These are phyloP conservation scores for Pulicaria dysenterica DNA, from an alignment of 129 eudicot species.

Conservation along the genomic window DNA sequence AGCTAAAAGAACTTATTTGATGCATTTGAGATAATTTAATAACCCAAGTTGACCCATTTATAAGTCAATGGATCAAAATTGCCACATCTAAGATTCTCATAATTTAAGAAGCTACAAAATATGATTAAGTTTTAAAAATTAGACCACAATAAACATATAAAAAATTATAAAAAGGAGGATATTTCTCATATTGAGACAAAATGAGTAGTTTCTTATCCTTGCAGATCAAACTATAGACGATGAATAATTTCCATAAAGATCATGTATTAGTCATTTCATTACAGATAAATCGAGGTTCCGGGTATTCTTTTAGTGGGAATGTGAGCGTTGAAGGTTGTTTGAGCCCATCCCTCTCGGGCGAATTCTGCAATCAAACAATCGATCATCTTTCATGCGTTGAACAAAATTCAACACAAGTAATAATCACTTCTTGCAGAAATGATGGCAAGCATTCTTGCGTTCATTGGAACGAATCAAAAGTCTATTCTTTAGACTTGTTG, in stretches of 20 bases:
- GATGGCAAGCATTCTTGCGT: slow-evolving; percentile 51
- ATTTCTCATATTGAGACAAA: slow-evolving; percentile 3
- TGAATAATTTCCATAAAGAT: slow-evolving; percentile 16
- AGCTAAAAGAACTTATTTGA: background rate
- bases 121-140: background rate
- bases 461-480: slow-evolving; percentile 46
- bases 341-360: slow-evolving; percentile 59
- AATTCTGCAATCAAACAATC: slow-evolving; percentile 79
- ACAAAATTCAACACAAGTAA: slow-evolving; percentile 48
- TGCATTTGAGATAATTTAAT: slow-evolving; percentile 1
- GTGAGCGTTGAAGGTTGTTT: slow-evolving; percentile 80
- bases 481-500: slow-evolving; percentile 62
- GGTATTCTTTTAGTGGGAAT: slow-evolving; percentile 73
- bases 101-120: background rate
- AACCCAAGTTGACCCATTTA: background rate
- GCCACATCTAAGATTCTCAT: background rate
- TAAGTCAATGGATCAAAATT: background rate
- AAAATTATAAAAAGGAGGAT: background rate
- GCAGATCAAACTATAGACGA: background rate
- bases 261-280: slow-evolving; percentile 19
- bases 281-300: slow-evolving; percentile 84
- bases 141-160: background rate
- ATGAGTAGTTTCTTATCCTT: background rate
- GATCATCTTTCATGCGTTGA: slow-evolving; percentile 64
- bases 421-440: slow-evolving; percentile 55